Evolutionary conservation across 2,329 filamentous ascomycete genomes (phyloP), one percentile per base, ranked within the genome.

Genomic region (Westerdykella sp.): DNA sequence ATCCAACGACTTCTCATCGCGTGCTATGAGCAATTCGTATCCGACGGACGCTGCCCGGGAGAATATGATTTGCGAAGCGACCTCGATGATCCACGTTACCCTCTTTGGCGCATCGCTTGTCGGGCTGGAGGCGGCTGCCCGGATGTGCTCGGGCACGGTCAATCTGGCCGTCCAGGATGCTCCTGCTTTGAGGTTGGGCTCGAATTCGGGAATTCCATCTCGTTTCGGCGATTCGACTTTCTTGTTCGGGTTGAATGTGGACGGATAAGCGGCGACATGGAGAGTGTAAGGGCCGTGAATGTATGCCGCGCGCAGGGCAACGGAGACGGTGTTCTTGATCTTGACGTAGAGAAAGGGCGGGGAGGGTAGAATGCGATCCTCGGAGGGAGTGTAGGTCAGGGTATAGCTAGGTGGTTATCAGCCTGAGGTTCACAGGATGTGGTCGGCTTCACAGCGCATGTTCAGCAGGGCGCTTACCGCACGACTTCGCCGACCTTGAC

Each of bases 401-500:
- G 87, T 95, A 56, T 84, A 85, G 48, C 78, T 81, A 51, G 16
- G 13, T 14, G 9, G 14, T 28, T 28, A 22, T 43, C 37, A 44
- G 37, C 15, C 13, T 41, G 40, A 18, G 21, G 32, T 35, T 11
- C 16, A 12, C 10, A 13, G 32, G 7, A 14, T 32, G 16, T 15
- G 6, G 31, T 23, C 23, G 13, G 12, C 22, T 38, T 31, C 34
- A 28, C 36, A 6, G 38, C 38, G 35, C 16, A 43, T 44, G 25
- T 28, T 12, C 32, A 9, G 16, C 32, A 35, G 35, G 37, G 41
- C 38, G 56, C 67, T 61, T 83, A 95, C 72, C 93, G 85, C 50
- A 96, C 82, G 32, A 96, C 84, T 71, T 97, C 90, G 64, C 93
- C 93, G 52, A 97, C 86, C 69, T 91, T 95, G 65, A 97, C 85